Conservation (phyloP, 2,329 filamentous ascomycete genomes). For the Trichoderma pleuroti region DNA sequence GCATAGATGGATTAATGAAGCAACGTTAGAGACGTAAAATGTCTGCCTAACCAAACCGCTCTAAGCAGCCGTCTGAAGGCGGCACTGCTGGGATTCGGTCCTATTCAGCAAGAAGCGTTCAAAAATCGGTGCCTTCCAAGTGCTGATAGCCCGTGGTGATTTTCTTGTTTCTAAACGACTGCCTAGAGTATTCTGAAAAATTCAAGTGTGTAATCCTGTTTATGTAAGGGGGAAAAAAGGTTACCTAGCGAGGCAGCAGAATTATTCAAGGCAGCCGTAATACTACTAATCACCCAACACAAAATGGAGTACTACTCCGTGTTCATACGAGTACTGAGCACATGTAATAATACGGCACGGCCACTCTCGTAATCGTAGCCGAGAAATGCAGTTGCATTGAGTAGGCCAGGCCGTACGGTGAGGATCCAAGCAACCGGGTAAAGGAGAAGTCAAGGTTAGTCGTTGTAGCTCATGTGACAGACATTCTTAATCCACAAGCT, state of each 20-base stretch:
- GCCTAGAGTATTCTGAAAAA: neutral
- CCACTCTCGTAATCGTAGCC: neutral
- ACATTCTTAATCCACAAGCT: neutral
- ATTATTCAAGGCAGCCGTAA: neutral
- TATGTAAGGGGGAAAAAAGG: neutral
- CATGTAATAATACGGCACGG: neutral
- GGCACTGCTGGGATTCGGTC: neutral
- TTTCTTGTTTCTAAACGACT: neutral
- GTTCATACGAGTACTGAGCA: neutral
- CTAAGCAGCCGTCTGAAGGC: neutral
- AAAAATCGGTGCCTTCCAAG: neutral
- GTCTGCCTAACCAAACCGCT: neutral
- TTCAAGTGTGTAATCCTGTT: neutral
- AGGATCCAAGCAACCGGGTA: neutral
- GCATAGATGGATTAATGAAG: constrained; percentile 23
- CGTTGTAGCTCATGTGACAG: neutral
- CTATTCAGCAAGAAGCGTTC: neutral
- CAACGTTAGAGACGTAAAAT: constrained; percentile 10
- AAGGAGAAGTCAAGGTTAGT: neutral
- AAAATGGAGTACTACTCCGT: neutral
- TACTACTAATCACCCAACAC: neutral
- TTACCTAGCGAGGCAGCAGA: neutral
- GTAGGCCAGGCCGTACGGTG: neutral
- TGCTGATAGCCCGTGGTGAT: neutral
- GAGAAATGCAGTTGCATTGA: neutral